Evolutionary conservation across 179 eudicot genomes (phyloP), one percentile per base, ranked within the genome.

Genomic region (Vitellaria paradoxa): DNA sequence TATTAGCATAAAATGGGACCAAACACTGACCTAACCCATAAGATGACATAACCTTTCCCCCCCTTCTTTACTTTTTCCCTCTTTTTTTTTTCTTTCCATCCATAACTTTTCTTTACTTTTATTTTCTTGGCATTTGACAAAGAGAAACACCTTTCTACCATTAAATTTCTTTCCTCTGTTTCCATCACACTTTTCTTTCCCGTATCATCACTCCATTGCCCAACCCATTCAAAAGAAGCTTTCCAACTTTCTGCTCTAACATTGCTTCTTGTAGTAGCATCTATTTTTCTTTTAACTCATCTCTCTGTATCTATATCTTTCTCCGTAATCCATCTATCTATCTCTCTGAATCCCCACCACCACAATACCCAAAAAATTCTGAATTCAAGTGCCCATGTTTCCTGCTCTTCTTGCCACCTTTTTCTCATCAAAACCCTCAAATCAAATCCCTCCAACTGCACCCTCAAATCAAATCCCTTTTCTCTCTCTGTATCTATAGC

Each of bases 1-100:
- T 76, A 53, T 80, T 73, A 73, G 80, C 74, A 67, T 70, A 49
- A 50, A 61, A 57, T 77, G 76, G 78, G 79, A 73, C 83, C 81
- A 52, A 65, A 73, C 73, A 59, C 77, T 74, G 50, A 79, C 81
- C 81, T 59, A 81, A 72, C 72, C 77, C 9, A 26, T 6, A 67
- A 62, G 74, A 78, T 40, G 20, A 63, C 76, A 52, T 30, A 40
- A 49, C 70, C 70, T 57, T 21, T 56, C 30, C 42, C 20, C 18
- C 10, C 70, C 63, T 18, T 18, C 40, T 49, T 26, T 37, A 49
- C 55, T 18, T 50, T 37, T 61, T 47, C n/a, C 70, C 65, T 12
- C 15, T 14, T 11, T 61, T 47, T 62, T 20, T 20, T 57, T 42
- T 37, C 37, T 30, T 30, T 30, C 37, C 37, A 30, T 30, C 37